Base-by-base conservation (phyloP, 2,329 filamentous ascomycete genomes). In the Geoglossum cookeanum region DNA sequence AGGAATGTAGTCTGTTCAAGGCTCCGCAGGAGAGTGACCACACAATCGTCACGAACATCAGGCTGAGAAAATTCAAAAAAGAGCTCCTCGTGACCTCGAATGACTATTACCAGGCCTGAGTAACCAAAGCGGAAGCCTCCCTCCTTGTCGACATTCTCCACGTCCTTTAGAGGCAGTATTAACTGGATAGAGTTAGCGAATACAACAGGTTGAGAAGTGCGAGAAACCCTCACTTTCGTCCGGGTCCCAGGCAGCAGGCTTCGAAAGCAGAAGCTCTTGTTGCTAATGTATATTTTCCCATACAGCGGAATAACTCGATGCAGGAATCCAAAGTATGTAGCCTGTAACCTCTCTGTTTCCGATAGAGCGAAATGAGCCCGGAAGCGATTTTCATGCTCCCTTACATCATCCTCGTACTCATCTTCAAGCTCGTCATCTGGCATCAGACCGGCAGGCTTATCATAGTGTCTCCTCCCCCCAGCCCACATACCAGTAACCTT, bases 401-500 rank as follows among this genome's bases (percentile, higher is more conserved):
- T 70, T 49, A 73, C 71, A 58, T 76, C 73, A 60, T 78, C 73
- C 49, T 78, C 75, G 57, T 80, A 77, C 62, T 81, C 78, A 0
- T 78, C 76, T 42, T 75, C 71, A 1, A 75, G 70, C 57, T 72
- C 72, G 60, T 94, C 87, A 64, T 84, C 84, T 1, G 84, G 78
- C 6, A 79, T 73, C 8, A 83, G 75, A 13, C 77, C 72, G 66
- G 87, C 81, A 27, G 78, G 79, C 22, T 88, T 85, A 55, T 84
- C 82, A 64, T 97, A 98, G 69, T 97, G 91, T 64, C 84, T 89
- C 63, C 84, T 83, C 11, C 87, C 87, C 37, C 92, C 92, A 62
- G 89, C 87, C 81, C 92, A 92, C 86, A 97, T 97, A 42, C 89
- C 91, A 0, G 91, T 94, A 0, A 97, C 90, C 68, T 96, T 97